Evolutionary conservation across 176 grass and related monocot genomes (phyloP).

Genomic region (Phyllostachys edulis): DNA sequence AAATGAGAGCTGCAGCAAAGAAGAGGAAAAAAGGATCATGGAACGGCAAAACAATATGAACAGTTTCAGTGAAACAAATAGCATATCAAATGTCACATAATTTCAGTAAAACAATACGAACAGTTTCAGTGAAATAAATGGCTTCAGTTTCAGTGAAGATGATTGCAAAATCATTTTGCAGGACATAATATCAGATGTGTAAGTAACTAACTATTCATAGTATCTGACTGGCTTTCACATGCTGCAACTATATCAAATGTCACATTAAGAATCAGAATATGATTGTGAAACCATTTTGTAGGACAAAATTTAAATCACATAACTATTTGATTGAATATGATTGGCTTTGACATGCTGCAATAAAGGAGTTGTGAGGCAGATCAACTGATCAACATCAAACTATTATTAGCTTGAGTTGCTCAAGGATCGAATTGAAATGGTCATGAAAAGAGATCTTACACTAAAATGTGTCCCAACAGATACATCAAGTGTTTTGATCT

Average conservation of each 20-base stretch:
- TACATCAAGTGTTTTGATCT: neutral
- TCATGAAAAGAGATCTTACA: neutral
- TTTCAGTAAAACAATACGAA: conserved; percentile 7
- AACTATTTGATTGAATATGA: conserved; percentile 1
- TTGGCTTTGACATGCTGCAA: neutral
- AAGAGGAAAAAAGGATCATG: conserved; percentile 24
- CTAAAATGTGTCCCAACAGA: neutral
- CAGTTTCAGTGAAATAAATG: neutral
- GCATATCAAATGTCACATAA: neutral
- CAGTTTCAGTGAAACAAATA: conserved; percentile 19
- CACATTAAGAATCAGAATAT: neutral
- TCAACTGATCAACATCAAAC: neutral
- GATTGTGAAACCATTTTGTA: neutral
- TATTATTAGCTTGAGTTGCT: neutral
- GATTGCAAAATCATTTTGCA: neutral
- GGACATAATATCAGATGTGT: neutral
- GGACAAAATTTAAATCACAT: neutral
- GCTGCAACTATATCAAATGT: neutral
- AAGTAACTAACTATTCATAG: neutral
- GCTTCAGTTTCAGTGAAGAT: neutral
- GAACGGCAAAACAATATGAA: conserved; percentile 12
- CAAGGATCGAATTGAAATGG: neutral
- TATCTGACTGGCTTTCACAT: neutral
- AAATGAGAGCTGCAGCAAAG: conserved; percentile 75
- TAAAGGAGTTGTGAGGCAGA: neutral